Evolutionary conservation across 164 flowering plant species (phyloP), one percentile per base, ranked within the genome.

Genomic region (Annona squamosa): DNA sequence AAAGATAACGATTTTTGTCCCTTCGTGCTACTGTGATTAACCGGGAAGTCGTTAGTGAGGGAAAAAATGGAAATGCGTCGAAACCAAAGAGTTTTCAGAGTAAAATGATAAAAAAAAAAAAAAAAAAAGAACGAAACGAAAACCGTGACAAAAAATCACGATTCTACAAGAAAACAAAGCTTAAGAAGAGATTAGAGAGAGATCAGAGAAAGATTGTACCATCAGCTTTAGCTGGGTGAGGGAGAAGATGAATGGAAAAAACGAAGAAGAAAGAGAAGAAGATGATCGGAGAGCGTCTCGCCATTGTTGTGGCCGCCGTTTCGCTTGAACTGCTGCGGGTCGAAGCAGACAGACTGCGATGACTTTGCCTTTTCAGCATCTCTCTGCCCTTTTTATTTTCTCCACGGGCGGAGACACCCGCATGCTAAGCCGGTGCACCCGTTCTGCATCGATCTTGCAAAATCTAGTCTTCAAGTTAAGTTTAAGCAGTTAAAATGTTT

Each of bases 191-290:
- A 64, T 48, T 3, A 46, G 48, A 69, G 61, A 46, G 4, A 63
- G 10, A 63, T 26, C 44, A 72, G 16, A 47, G 17, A 41, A 26
- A 56, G 71, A 71, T 4, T 6, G 3, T 82, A 87, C 87, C 79
- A 63, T 74, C 86, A 68, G 85, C 79, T 67, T 73, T 72, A 47
- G 82, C 85, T 2, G 68, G 66, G 65, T 48, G 68, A 65, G 75
- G 74, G 48, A 80, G 64, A 56, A 79, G 70, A 74, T 86, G 73
- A 67, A 82, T 70, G 67, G 73, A 72, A 10, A 70, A 68, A 63
- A 85, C 76, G 62, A 83, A 67, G 74, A 81, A 26, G 16, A 73
- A 66, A 71, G 79, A 69, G 72, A 73, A 68, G 73, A 80, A 65
- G 73, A 82, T 76, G 71, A 80, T 56, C n/a, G 17, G 59, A 19